Evolutionary conservation across 495 filamentous ascomycete genomes (phyloP).

Genomic region (Penicillium waksmanii): DNA sequence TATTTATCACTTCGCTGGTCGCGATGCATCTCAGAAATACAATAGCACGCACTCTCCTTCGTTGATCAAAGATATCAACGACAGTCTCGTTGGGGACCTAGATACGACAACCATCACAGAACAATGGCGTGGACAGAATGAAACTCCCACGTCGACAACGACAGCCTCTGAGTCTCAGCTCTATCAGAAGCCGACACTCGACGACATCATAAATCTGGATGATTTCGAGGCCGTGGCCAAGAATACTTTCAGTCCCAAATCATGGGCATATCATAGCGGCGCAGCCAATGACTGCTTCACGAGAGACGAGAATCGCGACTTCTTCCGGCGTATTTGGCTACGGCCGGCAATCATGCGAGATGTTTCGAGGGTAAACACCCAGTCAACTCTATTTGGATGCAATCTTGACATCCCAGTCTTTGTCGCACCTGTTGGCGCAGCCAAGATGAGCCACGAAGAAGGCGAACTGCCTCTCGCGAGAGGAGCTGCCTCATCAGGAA

Average conservation of each 20-base stretch:
- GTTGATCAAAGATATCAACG: constrained; percentile 13
- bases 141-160: not conserved
- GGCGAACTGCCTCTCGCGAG: constrained; percentile 66
- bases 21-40: constrained; percentile 12
- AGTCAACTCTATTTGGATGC: constrained; percentile 59
- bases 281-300: constrained; percentile 73
- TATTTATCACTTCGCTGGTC: constrained; percentile 13
- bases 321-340: constrained; percentile 60
- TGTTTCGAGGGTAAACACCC: constrained; percentile 52
- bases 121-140: constrained; percentile 6
- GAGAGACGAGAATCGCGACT: constrained; percentile 46
- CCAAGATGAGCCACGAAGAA: constrained; percentile 59
- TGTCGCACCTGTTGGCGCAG: constrained; percentile 72
- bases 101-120: constrained; percentile 9
- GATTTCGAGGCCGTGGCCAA: constrained; percentile 69
- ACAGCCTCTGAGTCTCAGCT: not conserved
- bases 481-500: constrained; percentile 48
- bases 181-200: not conserved
- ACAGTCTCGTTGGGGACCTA: constrained; percentile 7
- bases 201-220: constrained; percentile 30
- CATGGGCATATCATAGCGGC: constrained; percentile 74
- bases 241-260: constrained; percentile 59
- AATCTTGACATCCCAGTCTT: constrained; percentile 59
- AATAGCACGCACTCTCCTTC: constrained; percentile 15
- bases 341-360: constrained; percentile 73